Evolutionary conservation across 345 rosid genomes (phyloP), one percentile per base, ranked within the genome.

Genomic region (Hibiscus mutabilis): DNA sequence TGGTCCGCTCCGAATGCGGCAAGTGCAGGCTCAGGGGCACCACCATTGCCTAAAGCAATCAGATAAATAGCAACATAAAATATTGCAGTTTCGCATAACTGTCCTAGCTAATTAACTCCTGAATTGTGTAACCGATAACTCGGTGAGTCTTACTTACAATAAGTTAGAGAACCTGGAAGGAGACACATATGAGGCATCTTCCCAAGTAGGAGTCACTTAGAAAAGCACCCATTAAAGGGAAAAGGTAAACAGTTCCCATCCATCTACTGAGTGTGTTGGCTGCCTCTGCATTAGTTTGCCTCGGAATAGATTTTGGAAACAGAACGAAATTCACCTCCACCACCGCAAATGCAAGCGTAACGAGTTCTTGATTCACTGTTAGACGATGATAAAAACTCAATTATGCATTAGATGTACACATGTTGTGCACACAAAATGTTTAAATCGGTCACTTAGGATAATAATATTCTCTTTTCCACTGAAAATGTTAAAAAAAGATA

Each of bases 181-280:
- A 29, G 69, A 78, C 69, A 60, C 79, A 82, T 37, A 84, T 82
- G 3, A 69, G 69, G 73, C 46, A 80, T 76, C 80, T 80, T 18
- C 84, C 82, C 42, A 77, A 0, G 61, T n/a, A 81, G 42, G 80
- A 75, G 42, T 84, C 78, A 7, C 79, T 77, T 15, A 84, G 69
- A 69, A 84, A 76, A 62, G 85, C 85, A 53, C 87, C 80, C 9
- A 74, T 4, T 21, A 84, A 76, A 66, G 82, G 80, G 78, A 60
- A 80, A 60, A 84, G 73, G 69, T 82, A 76, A 24, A 59, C 47
- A 13, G 76, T 73, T 61, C 81, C 75, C 73, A 75, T 73, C 81
- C 80, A 82, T 31, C 65, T 73, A 16, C 58, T 73, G 49, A 73
- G 77, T 16, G 74, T 74, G 60, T 70, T 75, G 60, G 81, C 67